Evolutionary conservation across 2,329 filamentous ascomycete genomes (phyloP), one percentile per base, ranked within the genome.

Genomic region (Xylaria multiplex): DNA sequence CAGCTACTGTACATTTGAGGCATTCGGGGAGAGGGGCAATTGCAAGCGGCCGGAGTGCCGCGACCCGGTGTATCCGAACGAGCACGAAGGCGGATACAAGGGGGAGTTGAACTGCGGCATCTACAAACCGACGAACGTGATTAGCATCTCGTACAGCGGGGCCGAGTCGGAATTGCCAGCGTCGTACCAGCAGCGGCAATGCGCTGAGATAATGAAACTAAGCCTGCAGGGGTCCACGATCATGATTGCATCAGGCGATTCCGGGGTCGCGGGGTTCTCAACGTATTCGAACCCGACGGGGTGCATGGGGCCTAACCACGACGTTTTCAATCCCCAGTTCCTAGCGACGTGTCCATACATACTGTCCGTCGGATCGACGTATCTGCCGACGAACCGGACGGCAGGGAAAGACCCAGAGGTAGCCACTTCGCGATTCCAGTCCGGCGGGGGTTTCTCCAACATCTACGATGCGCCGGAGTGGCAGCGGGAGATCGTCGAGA

Each of bases 111-210:
- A 74, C 62, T 80, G 75, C 66, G 74, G 71, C 59, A 14, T 70
- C 2, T 74, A 72, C 61, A 62, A 74, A 42, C 76, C 82, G 13
- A 75, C 75, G 6, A 74, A 76, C 62, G 77, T 79, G 16, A 74
- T 87, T 66, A 83, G 81, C 43, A 84, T 89, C 69, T 85, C 83
- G 3, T 88, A 88, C 72, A 85, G 85, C 53, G 83, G 83, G 48
- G 80, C 83, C 49, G 86, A 89, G 75, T 76, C 77, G 5, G 83
- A 84, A 24, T 78, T 88, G 22, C 86, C 86, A 0, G 75, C 80
- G 5, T 78, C 77, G 67, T 90, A 90, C 76, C 83, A 86, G 69
- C 78, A 83, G 68, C 79, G 81, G 11, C 82, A 84, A 72, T 85
- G 83, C 74, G 77, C 79, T 60, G 81, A 84, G 74, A 83, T 85